Evolutionary conservation across 441 rosid genomes (phyloP).

Genomic region (Populus hybrid): DNA sequence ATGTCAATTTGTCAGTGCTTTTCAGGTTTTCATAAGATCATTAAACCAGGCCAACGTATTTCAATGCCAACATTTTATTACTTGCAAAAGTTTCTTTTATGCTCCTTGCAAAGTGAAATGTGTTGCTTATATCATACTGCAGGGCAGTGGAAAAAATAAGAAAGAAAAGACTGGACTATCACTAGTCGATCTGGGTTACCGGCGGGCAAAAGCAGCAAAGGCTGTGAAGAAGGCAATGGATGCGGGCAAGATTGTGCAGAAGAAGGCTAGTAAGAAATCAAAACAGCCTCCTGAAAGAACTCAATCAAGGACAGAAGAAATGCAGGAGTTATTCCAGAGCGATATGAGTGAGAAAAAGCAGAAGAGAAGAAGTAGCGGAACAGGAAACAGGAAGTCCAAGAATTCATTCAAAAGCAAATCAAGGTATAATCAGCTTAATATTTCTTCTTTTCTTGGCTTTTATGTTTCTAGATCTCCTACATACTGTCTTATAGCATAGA

Average conservation of each 20-base stretch:
- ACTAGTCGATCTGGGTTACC: constrained; percentile 73
- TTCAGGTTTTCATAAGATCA: neutral
- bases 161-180: constrained; percentile 67
- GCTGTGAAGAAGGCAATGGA: constrained; percentile 73
- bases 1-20: neutral
- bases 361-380: constrained; percentile 40
- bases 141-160: constrained; percentile 51
- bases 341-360: constrained; percentile 84
- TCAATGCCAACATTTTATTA: neutral
- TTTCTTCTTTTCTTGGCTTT: neutral
- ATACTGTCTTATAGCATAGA: neutral
- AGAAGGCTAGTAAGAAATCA: constrained; percentile 44
- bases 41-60: neutral
- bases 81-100: neutral
- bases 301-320: constrained; percentile 72
- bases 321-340: constrained; percentile 77
- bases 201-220: constrained; percentile 89
- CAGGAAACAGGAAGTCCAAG: constrained; percentile 56
- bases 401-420: constrained; percentile 92
- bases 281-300: constrained; percentile 42
- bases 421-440: constrained; percentile 43
- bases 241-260: constrained; percentile 61
- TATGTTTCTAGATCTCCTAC: neutral
- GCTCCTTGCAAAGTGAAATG: constrained; percentile 4
- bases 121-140: constrained; percentile 19